Base-by-base conservation (phyloP, 2,329 filamentous ascomycete genomes). In the Helotiales sp. region DNA sequence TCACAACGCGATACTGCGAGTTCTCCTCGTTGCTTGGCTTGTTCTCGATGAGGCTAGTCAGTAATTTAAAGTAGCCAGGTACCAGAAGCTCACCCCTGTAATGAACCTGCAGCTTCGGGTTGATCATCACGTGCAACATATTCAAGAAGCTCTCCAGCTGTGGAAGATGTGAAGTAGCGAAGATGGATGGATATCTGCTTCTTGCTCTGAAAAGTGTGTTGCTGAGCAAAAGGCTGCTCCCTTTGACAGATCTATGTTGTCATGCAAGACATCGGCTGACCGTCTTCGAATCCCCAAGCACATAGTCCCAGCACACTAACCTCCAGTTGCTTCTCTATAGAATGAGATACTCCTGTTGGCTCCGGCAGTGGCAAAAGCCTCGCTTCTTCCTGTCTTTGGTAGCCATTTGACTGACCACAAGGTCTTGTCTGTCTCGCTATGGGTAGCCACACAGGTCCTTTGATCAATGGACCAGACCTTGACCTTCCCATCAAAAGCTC, bases 391-490 rank as follows among this genome's bases (percentile, higher is more conserved):
- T 1, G 82, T 82, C 76, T 89, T 92, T 10, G 89, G 89, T 59
- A 96, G 74, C 91, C 91, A 96, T 69, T 85, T 88, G 27, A 93
- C 90, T 54, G 85, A 84, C 89, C 93, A 97, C 2, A 98, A 71
- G 0, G 87, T 83, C 74, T 90, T 89, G 63, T 93, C 93, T 5
- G 90, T 92, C 76, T 98, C 93, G 57, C 88, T 93, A 71, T 96
- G 91, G 9, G 95, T 99, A 12, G 93, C 92, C 44, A 99, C 95
- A 71, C 95, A 98, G 4, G 81, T 81, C 56, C 86, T 83, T 31
- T 87, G 84, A 67, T 96, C 92, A 58, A 97, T 84, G 29, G 91
- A 93, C 95, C 95, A 99, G 29, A 98, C 90, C 75, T 96, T 97
- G 60, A 90, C 91, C 74, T 96, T 97, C 34, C 95, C 93, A 70